These are phyloP conservation scores for Colletotrichum gigasporum DNA, from an alignment of 2,329 filamentous ascomycete genomes.

Conservation along the genomic window DNA sequence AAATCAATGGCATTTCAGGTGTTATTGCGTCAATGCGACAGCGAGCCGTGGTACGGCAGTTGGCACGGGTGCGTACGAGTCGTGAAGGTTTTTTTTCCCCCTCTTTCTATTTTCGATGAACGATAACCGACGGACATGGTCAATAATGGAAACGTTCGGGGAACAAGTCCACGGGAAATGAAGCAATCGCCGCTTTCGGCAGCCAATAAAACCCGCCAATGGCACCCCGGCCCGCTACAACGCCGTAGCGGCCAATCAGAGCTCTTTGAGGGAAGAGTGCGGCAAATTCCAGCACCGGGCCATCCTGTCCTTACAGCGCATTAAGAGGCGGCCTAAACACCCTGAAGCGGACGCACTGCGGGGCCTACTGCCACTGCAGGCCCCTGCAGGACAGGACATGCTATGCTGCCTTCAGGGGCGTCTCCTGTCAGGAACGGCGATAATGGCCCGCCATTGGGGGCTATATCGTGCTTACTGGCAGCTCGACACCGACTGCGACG, in stretches of 20 bases:
- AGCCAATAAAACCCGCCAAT: not conserved
- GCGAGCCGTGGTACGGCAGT: not conserved
- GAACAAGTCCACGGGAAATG: no score
- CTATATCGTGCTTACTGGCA: no score
- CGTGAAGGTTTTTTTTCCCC: not conserved
- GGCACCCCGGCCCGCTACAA: no score
- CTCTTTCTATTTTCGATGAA: no score
- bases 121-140: not conserved
- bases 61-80: not conserved
- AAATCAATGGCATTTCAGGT: not conserved
- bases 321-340: conserved; percentile 27
- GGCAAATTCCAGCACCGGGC: not conserved
- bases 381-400: not conserved
- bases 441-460: conserved; percentile 4
- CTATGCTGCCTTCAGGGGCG: conserved; percentile 16
- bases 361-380: not conserved
- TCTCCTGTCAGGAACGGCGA: conserved; percentile 14
- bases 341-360: conserved; percentile 6
- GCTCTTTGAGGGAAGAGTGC: not conserved
- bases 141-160: no score
- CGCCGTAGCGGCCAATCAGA: not conserved
- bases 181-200: not conserved
- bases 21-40: not conserved
- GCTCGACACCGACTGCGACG: no score
- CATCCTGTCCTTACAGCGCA: not conserved